Evolutionary conservation across 208 protist genomes (phyloP).

Genomic region (Wallacemonas sp.): DNA sequence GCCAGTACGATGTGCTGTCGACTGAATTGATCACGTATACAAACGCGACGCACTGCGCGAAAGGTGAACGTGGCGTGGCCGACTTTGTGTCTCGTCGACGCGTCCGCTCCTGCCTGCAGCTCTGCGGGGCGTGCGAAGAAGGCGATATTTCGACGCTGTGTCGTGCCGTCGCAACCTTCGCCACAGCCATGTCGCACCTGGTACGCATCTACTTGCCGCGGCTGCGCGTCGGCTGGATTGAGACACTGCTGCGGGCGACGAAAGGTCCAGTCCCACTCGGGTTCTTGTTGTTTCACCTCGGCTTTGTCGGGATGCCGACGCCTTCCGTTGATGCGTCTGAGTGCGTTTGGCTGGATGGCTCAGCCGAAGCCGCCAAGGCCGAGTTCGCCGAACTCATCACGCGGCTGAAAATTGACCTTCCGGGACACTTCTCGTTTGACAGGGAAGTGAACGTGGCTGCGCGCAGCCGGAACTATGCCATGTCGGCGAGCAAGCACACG

Average conservation of each 20-base stretch:
- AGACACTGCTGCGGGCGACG: conserved; percentile 51
- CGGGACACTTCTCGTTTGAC: conserved; percentile 55
- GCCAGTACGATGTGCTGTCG: conserved; percentile 82
- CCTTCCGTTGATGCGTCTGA: too few species aligned
- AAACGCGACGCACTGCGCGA: conserved; percentile 32
- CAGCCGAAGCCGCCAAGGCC: conserved; percentile 33
- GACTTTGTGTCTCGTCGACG: conserved; percentile 26
- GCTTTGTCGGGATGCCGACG: conserved; percentile 34
- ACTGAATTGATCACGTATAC: conserved; percentile 84
- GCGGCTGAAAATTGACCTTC: conserved; percentile 68
- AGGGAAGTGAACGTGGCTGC: conserved; percentile 32
- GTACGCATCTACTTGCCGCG: conserved; percentile 79
- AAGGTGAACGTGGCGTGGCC: conserved; percentile 11
- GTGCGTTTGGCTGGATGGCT: conserved; percentile 76
- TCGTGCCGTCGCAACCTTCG: conserved; percentile 46
- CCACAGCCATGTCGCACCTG: conserved; percentile 59
- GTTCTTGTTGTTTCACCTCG: conserved; percentile 66
- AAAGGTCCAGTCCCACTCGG: conserved; percentile 54
- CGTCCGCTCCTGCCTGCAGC: conserved; percentile 37
- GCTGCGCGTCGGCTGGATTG: conserved; percentile 74
- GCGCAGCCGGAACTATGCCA: neutral
- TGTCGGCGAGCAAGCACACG: neutral
- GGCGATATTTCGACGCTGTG: conserved; percentile 62
- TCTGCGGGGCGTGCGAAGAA: conserved; percentile 73
- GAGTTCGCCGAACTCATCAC: conserved; percentile 54